Evolutionary conservation across 2,329 filamentous ascomycete species (phyloP).

Genomic region (Didymellaceae sp.): DNA sequence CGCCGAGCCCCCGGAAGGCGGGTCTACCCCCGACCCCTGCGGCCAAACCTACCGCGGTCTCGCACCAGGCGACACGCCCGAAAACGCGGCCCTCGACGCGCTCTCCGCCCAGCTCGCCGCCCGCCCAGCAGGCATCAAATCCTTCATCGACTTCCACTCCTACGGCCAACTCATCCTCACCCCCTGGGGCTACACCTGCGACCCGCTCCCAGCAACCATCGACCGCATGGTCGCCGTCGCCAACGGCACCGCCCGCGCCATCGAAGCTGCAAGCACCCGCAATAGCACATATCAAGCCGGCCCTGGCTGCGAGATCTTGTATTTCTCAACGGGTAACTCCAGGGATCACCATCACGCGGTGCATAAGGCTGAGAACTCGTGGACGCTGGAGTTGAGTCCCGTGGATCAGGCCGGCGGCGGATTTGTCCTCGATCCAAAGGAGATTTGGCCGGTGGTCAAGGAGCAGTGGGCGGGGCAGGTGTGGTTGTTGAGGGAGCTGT

Average conservation of each 20-base stretch:
- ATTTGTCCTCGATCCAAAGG: conserved; percentile 55
- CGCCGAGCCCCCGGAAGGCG: conserved; percentile 34
- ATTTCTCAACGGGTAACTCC: conserved; percentile 57
- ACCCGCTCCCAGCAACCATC: conserved; percentile 55
- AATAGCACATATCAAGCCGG: conserved; percentile 50
- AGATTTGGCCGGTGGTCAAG: conserved; percentile 54
- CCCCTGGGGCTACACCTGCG: conserved; percentile 59
- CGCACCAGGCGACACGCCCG: conserved; percentile 39
- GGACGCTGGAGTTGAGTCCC: conserved; percentile 55
- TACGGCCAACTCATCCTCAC: conserved; percentile 67
- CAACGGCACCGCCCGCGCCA: conserved; percentile 48
- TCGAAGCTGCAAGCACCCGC: conserved; percentile 52
- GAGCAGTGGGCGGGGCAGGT: conserved; percentile 55
- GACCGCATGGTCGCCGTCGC: conserved; percentile 50
- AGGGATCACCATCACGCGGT: conserved; percentile 53
- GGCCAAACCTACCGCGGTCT: conserved; percentile 43
- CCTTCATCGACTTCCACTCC: conserved; percentile 70
- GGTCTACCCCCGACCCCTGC: conserved; percentile 39
- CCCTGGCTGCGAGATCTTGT: conserved; percentile 65
- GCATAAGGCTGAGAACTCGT: conserved; percentile 51
- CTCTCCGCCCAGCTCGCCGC: conserved; percentile 52
- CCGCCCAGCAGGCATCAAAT: conserved; percentile 57
- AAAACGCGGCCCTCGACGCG: conserved; percentile 50
- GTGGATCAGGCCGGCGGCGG: conserved; percentile 53
- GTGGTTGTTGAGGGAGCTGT: conserved; percentile 29